Conservation (phyloP, 805 yeast species). For the Yarrowia divulgata region DNA sequence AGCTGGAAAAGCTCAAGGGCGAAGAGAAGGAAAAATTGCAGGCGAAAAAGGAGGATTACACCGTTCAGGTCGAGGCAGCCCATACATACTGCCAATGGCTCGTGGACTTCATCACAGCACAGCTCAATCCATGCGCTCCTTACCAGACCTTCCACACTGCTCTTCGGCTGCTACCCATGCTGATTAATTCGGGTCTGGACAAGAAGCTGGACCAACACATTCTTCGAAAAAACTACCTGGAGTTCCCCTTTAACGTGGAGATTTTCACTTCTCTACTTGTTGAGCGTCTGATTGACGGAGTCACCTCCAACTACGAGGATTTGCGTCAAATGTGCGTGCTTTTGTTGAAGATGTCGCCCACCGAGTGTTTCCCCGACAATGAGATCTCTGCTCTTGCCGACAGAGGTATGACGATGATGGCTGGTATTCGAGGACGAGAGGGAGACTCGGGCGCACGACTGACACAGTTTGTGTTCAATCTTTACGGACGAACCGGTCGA, state of each 20-base stretch:
- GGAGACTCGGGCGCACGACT: conserved; percentile 83
- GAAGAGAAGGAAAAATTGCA: conserved; percentile 14
- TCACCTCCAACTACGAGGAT: conserved; percentile 79
- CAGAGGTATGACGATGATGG: conserved; percentile 44
- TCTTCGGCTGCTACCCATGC: conserved; percentile 55
- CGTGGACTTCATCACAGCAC: conserved; percentile 51
- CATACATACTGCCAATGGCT: conserved; percentile 55
- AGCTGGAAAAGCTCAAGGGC: conserved; percentile 23
- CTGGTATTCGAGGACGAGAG: conserved; percentile 60
- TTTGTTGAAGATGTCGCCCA: conserved; percentile 58
- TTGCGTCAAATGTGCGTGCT: conserved; percentile 62
- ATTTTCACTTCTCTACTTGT: conserved; percentile 55
- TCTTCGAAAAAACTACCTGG: conserved; percentile 56
- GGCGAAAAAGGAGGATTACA: conserved; percentile 41
- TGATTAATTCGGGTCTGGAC: conserved; percentile 67
- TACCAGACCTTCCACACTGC: conserved; percentile 62
- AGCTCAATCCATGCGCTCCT: conserved; percentile 63
- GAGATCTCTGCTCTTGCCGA: conserved; percentile 45
- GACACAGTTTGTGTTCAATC: conserved; percentile 58
- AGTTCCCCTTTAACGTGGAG: conserved; percentile 58
- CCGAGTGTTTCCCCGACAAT: conserved; percentile 41
- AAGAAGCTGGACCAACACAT: conserved; percentile 51
- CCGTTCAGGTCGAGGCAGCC: conserved; percentile 45
- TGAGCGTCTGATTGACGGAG: conserved; percentile 63
- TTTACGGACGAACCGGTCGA: conserved; percentile 48